Percentiles rank a stretch among this genome's conserved stretches.
Conservation (phyloP, 1,284 basidiomycete species). For the Hemileia vastatrix region DNA sequence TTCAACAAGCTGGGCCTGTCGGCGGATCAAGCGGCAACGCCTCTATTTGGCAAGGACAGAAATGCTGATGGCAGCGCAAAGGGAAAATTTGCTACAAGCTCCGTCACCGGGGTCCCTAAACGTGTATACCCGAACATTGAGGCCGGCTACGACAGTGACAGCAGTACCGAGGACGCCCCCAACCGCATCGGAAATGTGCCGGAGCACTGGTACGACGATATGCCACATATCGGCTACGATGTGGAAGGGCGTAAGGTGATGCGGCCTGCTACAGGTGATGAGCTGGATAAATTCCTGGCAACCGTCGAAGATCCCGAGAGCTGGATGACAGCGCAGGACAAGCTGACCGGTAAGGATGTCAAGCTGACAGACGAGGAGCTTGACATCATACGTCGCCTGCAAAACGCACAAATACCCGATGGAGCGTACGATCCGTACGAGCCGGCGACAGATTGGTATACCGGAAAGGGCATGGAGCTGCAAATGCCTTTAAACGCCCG, state of each 20-base stretch:
- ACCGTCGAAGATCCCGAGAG: slow-evolving; percentile 87
- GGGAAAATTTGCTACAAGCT: slow-evolving; percentile 59
- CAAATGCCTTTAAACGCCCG: slow-evolving; percentile 80
- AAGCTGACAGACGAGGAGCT: slow-evolving; percentile 81
- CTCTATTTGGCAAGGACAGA: too few species aligned
- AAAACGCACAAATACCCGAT: slow-evolving; percentile 84
- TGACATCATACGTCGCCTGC: slow-evolving; percentile 82
- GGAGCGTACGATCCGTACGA: slow-evolving; percentile 82
- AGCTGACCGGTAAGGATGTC: slow-evolving; percentile 72
- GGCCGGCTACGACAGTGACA: slow-evolving; percentile 91
- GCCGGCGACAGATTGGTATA: slow-evolving; percentile 90
- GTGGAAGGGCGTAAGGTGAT: slow-evolving; percentile 89
- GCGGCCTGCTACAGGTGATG: slow-evolving; percentile 86
- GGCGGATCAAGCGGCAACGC: too few species aligned
- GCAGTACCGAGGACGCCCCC: slow-evolving; percentile 88
- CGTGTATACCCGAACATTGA: slow-evolving; percentile 89
- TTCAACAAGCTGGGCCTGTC: too few species aligned
- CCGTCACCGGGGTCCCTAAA: slow-evolving; percentile 77
- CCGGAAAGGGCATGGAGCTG: slow-evolving; percentile 85
- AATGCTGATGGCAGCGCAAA: slow-evolving; percentile 57
- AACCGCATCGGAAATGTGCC: slow-evolving; percentile 92
- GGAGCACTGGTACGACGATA: slow-evolving; percentile 97
- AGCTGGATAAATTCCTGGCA: slow-evolving; percentile 88
- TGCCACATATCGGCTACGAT: slow-evolving; percentile 94
- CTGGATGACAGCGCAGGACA: slow-evolving; percentile 87